A percentile compares a stretch with the other conserved stretches of the same genome.
These are phyloP conservation scores for Colletotrichum karsti DNA, from an alignment of 2,329 filamentous ascomycete species.

Conservation along the genomic window DNA sequence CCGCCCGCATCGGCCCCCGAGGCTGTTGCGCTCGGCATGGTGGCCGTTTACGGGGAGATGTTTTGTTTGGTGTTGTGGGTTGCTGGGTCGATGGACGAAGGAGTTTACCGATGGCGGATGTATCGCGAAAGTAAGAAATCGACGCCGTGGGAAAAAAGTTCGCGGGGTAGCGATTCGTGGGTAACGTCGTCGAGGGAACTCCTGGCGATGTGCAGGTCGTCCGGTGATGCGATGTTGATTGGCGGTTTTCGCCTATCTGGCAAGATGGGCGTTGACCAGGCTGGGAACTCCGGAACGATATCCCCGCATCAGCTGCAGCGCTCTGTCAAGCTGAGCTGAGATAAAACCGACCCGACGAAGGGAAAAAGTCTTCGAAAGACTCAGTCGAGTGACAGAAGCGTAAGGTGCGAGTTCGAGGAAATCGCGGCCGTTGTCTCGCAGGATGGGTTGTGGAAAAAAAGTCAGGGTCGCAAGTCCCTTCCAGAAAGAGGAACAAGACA, in stretches of 20 bases:
- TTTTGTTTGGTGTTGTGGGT: neutral
- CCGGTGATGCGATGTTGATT: slow-evolving; percentile 5
- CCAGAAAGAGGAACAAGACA: slow-evolving; percentile 5
- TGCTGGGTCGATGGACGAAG: neutral
- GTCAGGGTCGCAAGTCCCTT: neutral
- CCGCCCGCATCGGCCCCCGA: slow-evolving; percentile 61
- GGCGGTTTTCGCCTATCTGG: slow-evolving; percentile 21
- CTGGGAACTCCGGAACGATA: slow-evolving; percentile 7
- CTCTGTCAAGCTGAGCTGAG: neutral
- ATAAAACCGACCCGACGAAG: neutral
- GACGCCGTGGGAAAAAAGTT: neutral
- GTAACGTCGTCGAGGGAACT: neutral
- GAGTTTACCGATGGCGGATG: neutral
- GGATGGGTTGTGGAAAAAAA: neutral
- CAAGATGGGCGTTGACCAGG: slow-evolving; percentile 25
- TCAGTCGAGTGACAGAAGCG: neutral
- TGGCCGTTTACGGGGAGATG: neutral
- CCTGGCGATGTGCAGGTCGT: neutral
- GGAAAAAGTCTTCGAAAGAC: neutral
- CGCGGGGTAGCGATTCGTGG: neutral
- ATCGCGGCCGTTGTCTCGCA: neutral
- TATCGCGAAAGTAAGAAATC: neutral
- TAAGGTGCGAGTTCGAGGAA: neutral
- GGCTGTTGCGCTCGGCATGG: slow-evolving; percentile 59
- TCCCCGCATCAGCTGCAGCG: slow-evolving; percentile 11